Conservation (phyloP, 345 rosid species). For the Viola odorata region DNA sequence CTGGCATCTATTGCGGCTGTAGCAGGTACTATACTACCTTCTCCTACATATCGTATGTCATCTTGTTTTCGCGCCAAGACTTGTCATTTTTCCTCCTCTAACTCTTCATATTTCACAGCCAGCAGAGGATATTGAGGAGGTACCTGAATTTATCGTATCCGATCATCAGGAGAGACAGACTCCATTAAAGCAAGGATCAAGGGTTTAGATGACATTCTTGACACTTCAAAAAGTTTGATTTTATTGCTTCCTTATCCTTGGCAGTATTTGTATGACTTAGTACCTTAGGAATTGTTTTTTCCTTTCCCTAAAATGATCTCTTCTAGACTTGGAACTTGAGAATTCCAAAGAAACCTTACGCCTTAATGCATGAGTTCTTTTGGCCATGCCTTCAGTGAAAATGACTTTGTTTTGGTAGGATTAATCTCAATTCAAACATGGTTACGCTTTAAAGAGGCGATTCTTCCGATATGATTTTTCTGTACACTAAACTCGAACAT, state of each 20-base stretch:
- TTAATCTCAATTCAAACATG: too few species aligned
- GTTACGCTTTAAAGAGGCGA: too few species aligned
- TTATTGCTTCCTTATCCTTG: too few species aligned
- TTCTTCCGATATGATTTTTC: too few species aligned
- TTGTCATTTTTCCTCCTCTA: neutral
- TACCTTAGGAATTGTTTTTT: neutral
- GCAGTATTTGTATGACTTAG: neutral
- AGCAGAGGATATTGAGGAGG: conserved; percentile 66
- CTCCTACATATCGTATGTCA: neutral
- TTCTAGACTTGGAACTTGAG: too few species aligned
- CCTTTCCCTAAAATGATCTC: neutral
- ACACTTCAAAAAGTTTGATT: too few species aligned
- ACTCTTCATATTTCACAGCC: conserved; percentile 41
- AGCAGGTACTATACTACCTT: too few species aligned
- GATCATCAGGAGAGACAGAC: conserved; percentile 20
- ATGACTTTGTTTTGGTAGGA: too few species aligned
- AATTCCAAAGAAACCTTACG: neutral
- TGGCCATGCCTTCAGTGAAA: too few species aligned
- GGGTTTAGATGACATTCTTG: neutral
- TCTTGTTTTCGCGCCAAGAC: neutral
- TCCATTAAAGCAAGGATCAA: neutral
- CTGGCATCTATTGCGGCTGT: conserved; percentile 54
- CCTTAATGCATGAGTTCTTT: too few species aligned
- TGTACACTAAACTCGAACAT: too few species aligned
- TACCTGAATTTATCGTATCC: conserved; percentile 41